phyloP scores from a whole-genome alignment of 1,139 yeast genomes.

The Meyerozyma sp. region DNA sequence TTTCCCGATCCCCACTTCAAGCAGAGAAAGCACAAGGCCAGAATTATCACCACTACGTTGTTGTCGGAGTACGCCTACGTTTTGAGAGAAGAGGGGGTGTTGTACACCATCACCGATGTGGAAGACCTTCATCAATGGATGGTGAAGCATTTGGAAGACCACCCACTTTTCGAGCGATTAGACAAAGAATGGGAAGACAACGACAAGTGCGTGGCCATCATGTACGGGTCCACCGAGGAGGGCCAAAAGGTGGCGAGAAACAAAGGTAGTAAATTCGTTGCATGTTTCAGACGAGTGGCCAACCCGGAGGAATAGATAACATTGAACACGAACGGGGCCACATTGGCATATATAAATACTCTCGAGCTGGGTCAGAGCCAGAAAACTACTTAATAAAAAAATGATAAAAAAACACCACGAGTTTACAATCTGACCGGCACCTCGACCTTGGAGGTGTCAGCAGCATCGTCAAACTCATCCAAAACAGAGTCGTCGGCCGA shows the following conservation, averaged over 20 bases:
- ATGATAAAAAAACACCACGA: not conserved
- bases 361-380: not conserved
- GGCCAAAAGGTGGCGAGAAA: slow-evolving; percentile 95
- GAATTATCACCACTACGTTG: slow-evolving; percentile 86
- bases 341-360: slow-evolving; percentile 1
- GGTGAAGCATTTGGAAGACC: slow-evolving; percentile 86
- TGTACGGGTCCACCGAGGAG: slow-evolving; percentile 92
- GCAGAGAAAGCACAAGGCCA: slow-evolving; percentile 93
- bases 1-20: slow-evolving; percentile 99
- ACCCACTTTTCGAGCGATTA: slow-evolving; percentile 84
- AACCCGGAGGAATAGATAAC: slow-evolving; percentile 32
- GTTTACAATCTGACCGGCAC: not conserved
- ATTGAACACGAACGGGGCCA: not conserved
- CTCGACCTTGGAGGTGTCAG: slow-evolving; percentile 1
- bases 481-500: slow-evolving; percentile 5
- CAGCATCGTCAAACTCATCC: slow-evolving; percentile 1
- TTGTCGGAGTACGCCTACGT: slow-evolving; percentile 91
- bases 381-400: not conserved
- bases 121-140: slow-evolving; percentile 93
- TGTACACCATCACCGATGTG: slow-evolving; percentile 95
- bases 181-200: slow-evolving; percentile 70
- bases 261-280: slow-evolving; percentile 79
- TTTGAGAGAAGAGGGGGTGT: slow-evolving; percentile 76
- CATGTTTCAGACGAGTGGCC: slow-evolving; percentile 78
- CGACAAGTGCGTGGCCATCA: slow-evolving; percentile 79